A percentile compares a stretch with the other conserved stretches of the same genome.
Conservation (phyloP, 768 basidiomycete genomes). For the Amanita pseudoporphyria region DNA sequence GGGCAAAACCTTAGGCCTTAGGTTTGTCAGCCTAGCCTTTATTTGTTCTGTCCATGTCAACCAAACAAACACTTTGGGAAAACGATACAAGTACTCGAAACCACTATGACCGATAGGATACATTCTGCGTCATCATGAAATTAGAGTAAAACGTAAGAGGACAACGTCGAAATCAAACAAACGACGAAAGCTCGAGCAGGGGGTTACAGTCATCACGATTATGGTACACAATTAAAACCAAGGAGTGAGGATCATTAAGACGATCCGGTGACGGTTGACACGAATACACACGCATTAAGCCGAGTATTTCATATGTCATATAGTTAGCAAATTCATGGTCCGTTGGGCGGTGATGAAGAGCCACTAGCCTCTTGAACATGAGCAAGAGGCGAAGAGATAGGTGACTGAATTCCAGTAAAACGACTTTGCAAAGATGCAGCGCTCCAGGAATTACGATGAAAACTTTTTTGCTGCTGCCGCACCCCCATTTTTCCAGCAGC, state of each 20-base stretch:
- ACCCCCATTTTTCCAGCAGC: conserved; percentile 43
- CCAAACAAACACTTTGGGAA: background rate
- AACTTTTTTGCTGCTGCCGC: conserved; percentile 34
- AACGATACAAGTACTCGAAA: background rate
- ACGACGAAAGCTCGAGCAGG: background rate
- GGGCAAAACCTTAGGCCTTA: background rate
- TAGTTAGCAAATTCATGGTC: background rate
- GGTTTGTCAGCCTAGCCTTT: too few relatives aligned
- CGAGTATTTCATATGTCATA: background rate
- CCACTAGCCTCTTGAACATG: conserved; percentile 2
- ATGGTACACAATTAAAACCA: conserved; percentile 1
- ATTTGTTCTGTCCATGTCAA: background rate
- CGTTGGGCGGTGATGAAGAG: background rate
- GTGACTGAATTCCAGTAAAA: background rate
- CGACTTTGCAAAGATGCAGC: conserved; percentile 17
- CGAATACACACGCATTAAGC: background rate
- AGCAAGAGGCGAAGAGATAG: conserved; percentile 2
- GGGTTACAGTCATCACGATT: background rate
- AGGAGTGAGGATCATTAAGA: background rate
- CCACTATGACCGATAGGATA: background rate
- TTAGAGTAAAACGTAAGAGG: background rate
- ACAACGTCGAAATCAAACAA: background rate
- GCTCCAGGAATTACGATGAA: conserved; percentile 41
- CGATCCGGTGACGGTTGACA: background rate
- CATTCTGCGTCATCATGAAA: background rate